These are phyloP conservation scores for Trametes versicolor DNA, from an alignment of 1,284 basidiomycete genomes.

Conservation along the genomic window DNA sequence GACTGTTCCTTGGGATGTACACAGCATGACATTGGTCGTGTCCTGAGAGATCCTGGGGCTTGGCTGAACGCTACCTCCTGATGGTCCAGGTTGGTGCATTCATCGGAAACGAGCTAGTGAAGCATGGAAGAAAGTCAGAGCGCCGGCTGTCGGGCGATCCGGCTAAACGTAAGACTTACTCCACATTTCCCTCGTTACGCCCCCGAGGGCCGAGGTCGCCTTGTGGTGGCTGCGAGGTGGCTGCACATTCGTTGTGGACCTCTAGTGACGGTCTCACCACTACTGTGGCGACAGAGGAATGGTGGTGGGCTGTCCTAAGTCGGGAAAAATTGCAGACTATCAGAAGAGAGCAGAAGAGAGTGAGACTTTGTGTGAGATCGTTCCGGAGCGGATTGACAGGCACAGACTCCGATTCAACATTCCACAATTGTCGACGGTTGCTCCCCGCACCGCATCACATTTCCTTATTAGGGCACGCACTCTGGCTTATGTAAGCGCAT, in stretches of 20 bases:
- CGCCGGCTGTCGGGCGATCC: slow-evolving; percentile 12
- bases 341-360: background rate
- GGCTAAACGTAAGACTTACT: slow-evolving; percentile 23
- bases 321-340: background rate
- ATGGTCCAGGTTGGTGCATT: background rate
- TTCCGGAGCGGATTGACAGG: slow-evolving; percentile 2
- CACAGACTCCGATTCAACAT: slow-evolving; percentile 25
- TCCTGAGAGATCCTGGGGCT: no score
- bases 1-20: background rate
- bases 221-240: background rate
- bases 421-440: slow-evolving; percentile 37
- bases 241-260: no score
- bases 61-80: no score
- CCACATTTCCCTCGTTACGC: slow-evolving; percentile 21
- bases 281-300: background rate
- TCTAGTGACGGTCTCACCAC: no score
- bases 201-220: background rate
- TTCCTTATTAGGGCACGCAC: slow-evolving; percentile 31
- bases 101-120: background rate
- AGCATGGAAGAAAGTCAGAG: background rate
- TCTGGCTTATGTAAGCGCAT: slow-evolving; percentile 36
- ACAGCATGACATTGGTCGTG: background rate
- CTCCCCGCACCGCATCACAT: slow-evolving; percentile 40
- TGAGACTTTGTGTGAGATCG: background rate
- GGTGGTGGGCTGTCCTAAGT: background rate